Evolutionary conservation across 192 early-diverging fungal genomes (phyloP), one percentile per base, ranked within the genome.

Genomic region (Fimicolochytrium jonesii): DNA sequence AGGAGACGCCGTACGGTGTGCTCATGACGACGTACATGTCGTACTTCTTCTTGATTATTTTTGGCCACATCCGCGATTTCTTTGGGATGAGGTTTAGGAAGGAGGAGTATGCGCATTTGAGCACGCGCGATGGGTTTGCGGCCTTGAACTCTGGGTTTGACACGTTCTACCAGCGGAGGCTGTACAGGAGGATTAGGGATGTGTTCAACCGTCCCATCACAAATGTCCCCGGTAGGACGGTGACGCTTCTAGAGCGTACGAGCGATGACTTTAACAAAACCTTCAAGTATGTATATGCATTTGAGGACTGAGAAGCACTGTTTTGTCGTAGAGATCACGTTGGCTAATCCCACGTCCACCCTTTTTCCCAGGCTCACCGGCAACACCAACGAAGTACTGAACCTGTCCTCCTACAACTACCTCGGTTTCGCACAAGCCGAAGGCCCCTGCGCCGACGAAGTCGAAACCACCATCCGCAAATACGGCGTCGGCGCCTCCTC

Each of bases 321-420:
- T n/a, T n/a, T n/a, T n/a, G n/a, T n/a, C n/a, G n/a, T n/a, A n/a
- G n/a, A n/a, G n/a, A n/a, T n/a, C n/a, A n/a, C n/a, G n/a, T n/a
- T n/a, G n/a, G 20, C 59, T 69, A 18, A 20, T 28, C 34, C 37
- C 44, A 20, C 29, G n/a, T n/a, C n/a, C n/a, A n/a, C n/a, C n/a
- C 28, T n/a, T n/a, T n/a, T n/a, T n/a, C n/a, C n/a, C n/a, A 70
- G 62, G 26, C 82, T 94, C 59, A 92, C 92, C 22, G 94, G 94
- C 17, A 82, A 73, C 28, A 82, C 79, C 45, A 85, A 70, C 48
- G 88, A 92, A 64, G 84, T 81, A 32, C 83, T 98, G 64, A 98
- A 98, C 70, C 75, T 98, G 68, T 88, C 92, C 1, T 94, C 92
- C 15, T 98, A 98, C 78, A 98, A 98, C 70, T 98, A 98, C 67